These are phyloP conservation scores for Penicillium sp. DNA, from an alignment of 2,329 filamentous ascomycete genomes.

Conservation along the genomic window DNA sequence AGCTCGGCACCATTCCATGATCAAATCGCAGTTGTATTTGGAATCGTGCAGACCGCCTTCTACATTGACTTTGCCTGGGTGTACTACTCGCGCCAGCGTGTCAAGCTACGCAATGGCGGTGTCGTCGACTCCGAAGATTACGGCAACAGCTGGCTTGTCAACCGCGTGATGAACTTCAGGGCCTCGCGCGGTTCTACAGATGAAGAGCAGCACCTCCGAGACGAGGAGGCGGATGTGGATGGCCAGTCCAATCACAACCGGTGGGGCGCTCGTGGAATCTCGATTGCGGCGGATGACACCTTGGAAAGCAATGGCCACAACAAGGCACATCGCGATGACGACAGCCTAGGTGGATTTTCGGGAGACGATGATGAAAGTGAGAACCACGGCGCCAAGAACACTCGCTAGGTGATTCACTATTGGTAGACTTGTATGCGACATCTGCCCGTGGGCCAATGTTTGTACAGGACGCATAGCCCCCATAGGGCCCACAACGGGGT, in stretches of 20 bases:
- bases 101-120: conserved; percentile 86
- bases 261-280: conserved; percentile 62
- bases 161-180: conserved; percentile 67
- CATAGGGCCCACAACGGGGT: not conserved
- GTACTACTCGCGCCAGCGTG: conserved; percentile 88
- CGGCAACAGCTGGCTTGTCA: conserved; percentile 79
- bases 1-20: conserved; percentile 63
- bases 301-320: conserved; percentile 29
- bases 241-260: conserved; percentile 41
- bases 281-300: conserved; percentile 61
- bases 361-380: conserved; percentile 10
- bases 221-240: conserved; percentile 32
- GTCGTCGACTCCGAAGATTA: conserved; percentile 90
- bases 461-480: not conserved
- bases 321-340: conserved; percentile 8
- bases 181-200: conserved; percentile 34
- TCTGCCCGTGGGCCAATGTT: not conserved
- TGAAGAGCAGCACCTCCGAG: conserved; percentile 40
- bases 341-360: conserved; percentile 12
- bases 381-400: conserved; percentile 1
- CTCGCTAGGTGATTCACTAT: not conserved
- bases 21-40: conserved; percentile 78
- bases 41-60: conserved; percentile 82
- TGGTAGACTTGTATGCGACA: not conserved
- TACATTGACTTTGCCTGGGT: conserved; percentile 97